Base-by-base conservation (phyloP, 2,329 filamentous ascomycete genomes). In the Verticillium longisporum region DNA sequence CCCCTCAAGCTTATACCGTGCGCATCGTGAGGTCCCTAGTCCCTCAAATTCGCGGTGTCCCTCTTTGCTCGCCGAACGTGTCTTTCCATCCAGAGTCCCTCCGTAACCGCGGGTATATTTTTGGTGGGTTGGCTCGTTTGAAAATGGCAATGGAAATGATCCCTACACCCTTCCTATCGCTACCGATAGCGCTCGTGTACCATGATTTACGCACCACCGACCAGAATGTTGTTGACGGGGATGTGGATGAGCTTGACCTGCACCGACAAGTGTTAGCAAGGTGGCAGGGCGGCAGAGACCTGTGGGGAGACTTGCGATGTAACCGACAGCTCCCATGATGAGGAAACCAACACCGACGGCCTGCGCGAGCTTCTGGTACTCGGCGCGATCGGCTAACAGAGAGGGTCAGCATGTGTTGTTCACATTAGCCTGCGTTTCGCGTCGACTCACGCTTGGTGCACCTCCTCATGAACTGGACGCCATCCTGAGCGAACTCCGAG, bases 281-380 rank as follows among this genome's bases (percentile, higher is more conserved):
- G 45, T 53, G 45, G 45, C 45, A 53, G 18, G 15, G 21, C 18
- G 9, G 45, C 10, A 10, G 45, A 26, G n/a, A 18, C 9, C 26
- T 18, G 45, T 6, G 45, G 9, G 45, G 45, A 15, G 18, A 53
- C 45, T 53, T 53, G 45, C 45, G 10, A 53, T 53, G 45, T 53
- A 53, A 65, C 87, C 87, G 61, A 89, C 87, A 56, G 85, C 84
- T 64, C 86, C 86, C 86, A 88, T 89, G 74, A 89, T 82, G 65
- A 89, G 74, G 76, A 89, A 89, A 62, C 87, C 87, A 65, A 88
- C 82, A 62, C 86, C 87, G 64, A 89, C 87, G 63, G 87, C 87
- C 76, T 81, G 79, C 71, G 75, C 78, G 61, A 79, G 73, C 66
- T 75, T 74, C 60, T 77, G 68, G 64, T 79, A 79, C 68, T 79